Base-by-base conservation (phyloP, 805 yeast genomes). In the Vanderwaltozyma verrucispora region DNA sequence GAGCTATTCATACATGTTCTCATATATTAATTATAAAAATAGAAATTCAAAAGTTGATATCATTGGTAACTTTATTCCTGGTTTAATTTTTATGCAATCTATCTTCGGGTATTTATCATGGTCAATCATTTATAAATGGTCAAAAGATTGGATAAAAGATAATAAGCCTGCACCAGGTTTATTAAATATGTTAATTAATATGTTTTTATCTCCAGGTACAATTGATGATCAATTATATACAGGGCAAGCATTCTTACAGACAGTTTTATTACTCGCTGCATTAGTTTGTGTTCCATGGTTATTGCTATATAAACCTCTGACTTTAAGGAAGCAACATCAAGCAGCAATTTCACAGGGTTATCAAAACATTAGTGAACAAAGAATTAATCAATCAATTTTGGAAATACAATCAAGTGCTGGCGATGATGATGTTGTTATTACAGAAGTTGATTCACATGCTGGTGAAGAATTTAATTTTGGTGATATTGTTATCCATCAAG, bases 401-500 rank as follows among this genome's bases (percentile, higher is more conserved):
- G 62, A 53, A 14, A 53, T 59, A 32, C 66, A 63, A 31, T 28
- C 38, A 2, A 28, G 25, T 13, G 12, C 16, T 12, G 37, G 35
- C 8, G 43, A n/a, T 14, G 74, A 67, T 33, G 81, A 72, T 15
- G 49, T 56, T 50, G 41, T 56, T 6, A 51, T 62, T 7, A 72
- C 71, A 41, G 68, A 65, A 39, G 75, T 65, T 29, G 46, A 39
- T 23, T 39, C 37, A 17, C 75, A 65, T 37, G 75, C 65, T 32
- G 46, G 41, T 18, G 45, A 44, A 15, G 45, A 46, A 9, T 71
- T 70, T 45, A 74, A 67, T 28, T 84, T 89, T 57, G 96, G 96
- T 33, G 98, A 89, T 53, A 75, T 92, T 25, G 81, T 89, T 80
- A 89, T 89, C 50, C 96, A 89, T 62, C 98, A 89, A 64, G 95